These are phyloP conservation scores for Penicillium concentricum DNA, from an alignment of 2,329 filamentous ascomycete species.

Conservation along the genomic window DNA sequence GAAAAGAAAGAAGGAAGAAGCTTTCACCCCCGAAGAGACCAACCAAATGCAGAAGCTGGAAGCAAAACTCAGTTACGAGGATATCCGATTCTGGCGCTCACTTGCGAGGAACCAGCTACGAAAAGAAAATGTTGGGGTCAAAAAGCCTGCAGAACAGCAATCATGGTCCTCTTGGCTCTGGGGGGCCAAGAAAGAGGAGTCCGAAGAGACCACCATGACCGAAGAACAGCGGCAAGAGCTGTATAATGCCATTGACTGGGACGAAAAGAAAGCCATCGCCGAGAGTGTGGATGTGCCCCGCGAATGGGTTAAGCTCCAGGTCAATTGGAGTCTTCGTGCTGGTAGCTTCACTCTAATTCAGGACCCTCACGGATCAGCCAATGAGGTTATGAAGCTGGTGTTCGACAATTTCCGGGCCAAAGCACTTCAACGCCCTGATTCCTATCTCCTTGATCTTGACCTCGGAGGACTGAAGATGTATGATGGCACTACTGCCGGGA, in stretches of 20 bases:
- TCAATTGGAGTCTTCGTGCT: conserved; percentile 89
- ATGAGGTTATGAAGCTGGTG: conserved; percentile 82
- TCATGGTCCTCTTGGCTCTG: conserved; percentile 92
- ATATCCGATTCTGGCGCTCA: conserved; percentile 95
- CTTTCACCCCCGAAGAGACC: conserved; percentile 65
- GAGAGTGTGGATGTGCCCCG: conserved; percentile 86
- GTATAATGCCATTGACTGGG: conserved; percentile 97
- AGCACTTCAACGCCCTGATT: conserved; percentile 85
- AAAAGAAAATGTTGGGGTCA: conserved; percentile 89
- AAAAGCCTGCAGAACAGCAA: conserved; percentile 69
- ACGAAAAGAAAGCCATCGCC: conserved; percentile 87
- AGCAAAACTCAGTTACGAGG: conserved; percentile 86
- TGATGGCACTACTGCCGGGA: conserved; percentile 90
- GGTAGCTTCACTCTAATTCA: conserved; percentile 94
- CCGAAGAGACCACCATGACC: conserved; percentile 82
- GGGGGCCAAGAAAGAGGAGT: conserved; percentile 72
- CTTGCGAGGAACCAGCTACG: conserved; percentile 89
- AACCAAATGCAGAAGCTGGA: conserved; percentile 76
- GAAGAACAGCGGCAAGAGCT: conserved; percentile 95
- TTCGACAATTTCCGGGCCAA: conserved; percentile 95
- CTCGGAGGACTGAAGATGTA: conserved; percentile 92
- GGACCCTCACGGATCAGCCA: conserved; percentile 72
- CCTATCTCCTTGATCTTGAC: conserved; percentile 81
- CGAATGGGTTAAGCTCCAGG: conserved; percentile 87
- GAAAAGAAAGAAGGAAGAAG: conserved; percentile 76